phyloP scores from a whole-genome alignment of 2,329 filamentous ascomycete genomes.

The Ciborinia camelliae region DNA sequence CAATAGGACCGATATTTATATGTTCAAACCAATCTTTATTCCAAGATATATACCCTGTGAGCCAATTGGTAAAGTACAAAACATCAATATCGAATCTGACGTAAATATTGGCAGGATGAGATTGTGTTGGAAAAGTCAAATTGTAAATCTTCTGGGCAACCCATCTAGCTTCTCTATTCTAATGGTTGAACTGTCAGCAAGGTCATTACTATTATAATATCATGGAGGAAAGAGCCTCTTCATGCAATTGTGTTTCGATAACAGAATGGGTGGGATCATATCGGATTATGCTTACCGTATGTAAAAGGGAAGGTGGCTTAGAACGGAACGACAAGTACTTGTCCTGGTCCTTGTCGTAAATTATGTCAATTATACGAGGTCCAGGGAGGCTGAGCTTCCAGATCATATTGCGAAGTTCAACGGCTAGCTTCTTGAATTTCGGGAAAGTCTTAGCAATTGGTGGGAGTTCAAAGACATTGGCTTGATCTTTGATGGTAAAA shows the following conservation, averaged over 20 bases:
- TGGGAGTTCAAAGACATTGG: neutral
- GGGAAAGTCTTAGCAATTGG: neutral
- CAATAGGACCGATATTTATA: neutral
- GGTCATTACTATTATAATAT: neutral
- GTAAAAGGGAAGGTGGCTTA: neutral
- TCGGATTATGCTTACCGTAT: conserved; percentile 1
- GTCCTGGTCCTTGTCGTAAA: conserved; percentile 10
- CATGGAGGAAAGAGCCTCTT: neutral
- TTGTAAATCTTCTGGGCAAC: neutral
- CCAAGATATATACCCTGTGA: neutral
- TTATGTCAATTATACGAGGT: conserved; percentile 1
- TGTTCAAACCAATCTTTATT: conserved; percentile 4
- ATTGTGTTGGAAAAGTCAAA: neutral
- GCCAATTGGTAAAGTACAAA: conserved; percentile 4
- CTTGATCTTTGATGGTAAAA: neutral
- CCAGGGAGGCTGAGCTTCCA: neutral
- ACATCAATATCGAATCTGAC: conserved; percentile 4
- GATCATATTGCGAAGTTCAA: neutral
- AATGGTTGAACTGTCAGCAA: neutral
- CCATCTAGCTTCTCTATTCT: conserved; percentile 2
- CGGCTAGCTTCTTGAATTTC: neutral
- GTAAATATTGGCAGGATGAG: neutral
- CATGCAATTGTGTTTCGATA: no score
- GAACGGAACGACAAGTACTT: conserved; percentile 7
- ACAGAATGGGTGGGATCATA: neutral